Conservation (phyloP, 2,329 filamentous ascomycete genomes). For the Chlorencoelia australis region DNA sequence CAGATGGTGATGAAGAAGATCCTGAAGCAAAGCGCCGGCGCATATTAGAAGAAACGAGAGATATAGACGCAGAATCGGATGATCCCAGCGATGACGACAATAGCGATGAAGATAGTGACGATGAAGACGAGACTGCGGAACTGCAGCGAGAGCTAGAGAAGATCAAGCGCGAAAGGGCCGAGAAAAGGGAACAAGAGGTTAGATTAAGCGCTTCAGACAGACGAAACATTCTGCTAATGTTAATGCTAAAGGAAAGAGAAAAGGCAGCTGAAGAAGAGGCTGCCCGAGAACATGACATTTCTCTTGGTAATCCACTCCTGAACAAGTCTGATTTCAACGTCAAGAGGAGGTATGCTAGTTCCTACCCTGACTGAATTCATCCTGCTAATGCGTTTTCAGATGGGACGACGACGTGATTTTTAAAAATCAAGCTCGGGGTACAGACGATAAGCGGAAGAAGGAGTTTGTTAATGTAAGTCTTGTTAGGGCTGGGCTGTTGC, state of each 20-base stretch:
- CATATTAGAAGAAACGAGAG: constrained; percentile 78
- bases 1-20: constrained; percentile 47
- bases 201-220: background rate
- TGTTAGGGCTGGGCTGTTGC: constrained; percentile 5
- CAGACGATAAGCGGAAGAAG: constrained; percentile 84
- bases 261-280: constrained; percentile 73
- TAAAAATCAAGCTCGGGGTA: constrained; percentile 94
- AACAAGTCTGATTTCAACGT: constrained; percentile 85
- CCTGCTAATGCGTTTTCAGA: constrained; percentile 28
- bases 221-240: constrained; percentile 7
- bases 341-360: constrained; percentile 48
- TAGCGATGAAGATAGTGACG: constrained; percentile 53
- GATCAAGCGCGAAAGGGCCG: constrained; percentile 74
- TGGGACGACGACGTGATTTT: constrained; percentile 99
- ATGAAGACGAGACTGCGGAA: constrained; percentile 78
- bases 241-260: constrained; percentile 55
- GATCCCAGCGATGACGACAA: constrained; percentile 47
- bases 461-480: constrained; percentile 86
- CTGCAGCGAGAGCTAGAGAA: constrained; percentile 89
- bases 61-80: constrained; percentile 75
- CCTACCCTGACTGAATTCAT: constrained; percentile 6
- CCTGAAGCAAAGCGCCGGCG: constrained; percentile 73
- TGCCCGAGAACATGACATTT: constrained; percentile 77
- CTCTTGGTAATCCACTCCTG: constrained; percentile 81
- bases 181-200: constrained; percentile 67